These are phyloP conservation scores for Zygoascus ofunaensis DNA, from an alignment of 805 yeast species.

Conservation along the genomic window DNA sequence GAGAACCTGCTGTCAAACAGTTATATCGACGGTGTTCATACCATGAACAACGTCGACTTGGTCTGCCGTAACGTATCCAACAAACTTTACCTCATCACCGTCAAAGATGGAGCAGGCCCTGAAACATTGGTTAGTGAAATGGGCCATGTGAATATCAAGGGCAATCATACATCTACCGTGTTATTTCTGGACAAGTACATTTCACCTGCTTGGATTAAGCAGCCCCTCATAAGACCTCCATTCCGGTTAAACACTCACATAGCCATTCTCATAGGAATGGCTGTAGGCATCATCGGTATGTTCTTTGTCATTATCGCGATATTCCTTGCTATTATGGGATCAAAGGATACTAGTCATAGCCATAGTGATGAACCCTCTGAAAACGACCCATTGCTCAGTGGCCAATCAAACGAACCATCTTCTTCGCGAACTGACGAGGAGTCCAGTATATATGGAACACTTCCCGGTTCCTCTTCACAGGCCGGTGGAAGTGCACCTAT, in stretches of 20 bases:
- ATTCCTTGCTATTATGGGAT: conserved; percentile 11
- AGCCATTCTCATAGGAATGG: conserved; percentile 25
- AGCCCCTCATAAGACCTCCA: conserved; percentile 19
- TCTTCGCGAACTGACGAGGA: background rate
- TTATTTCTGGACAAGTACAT: conserved; percentile 27
- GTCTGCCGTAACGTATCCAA: conserved; percentile 17
- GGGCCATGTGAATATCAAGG: conserved; percentile 19
- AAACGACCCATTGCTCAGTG: conserved; percentile 9
- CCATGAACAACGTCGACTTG: conserved; percentile 18
- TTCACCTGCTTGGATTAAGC: conserved; percentile 27
- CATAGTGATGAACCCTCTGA: conserved; percentile 5
- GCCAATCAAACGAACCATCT: background rate
- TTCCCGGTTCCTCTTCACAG: background rate
- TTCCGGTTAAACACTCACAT: conserved; percentile 24
- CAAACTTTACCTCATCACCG: conserved; percentile 19
- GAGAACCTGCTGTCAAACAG: conserved; percentile 16
- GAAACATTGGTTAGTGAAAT: conserved; percentile 17
- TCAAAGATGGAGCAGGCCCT: conserved; percentile 17
- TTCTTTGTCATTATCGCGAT: conserved; percentile 9
- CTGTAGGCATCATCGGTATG: conserved; percentile 20
- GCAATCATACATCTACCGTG: conserved; percentile 21
- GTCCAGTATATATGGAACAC: background rate
- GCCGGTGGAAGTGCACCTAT: conserved; percentile 15
- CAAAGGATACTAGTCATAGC: no score
- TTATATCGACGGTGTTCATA: conserved; percentile 9